Evolutionary conservation across 768 basidiomycete species (phyloP), one percentile per base, ranked within the genome.

Genomic region (Pisolithus albus): DNA sequence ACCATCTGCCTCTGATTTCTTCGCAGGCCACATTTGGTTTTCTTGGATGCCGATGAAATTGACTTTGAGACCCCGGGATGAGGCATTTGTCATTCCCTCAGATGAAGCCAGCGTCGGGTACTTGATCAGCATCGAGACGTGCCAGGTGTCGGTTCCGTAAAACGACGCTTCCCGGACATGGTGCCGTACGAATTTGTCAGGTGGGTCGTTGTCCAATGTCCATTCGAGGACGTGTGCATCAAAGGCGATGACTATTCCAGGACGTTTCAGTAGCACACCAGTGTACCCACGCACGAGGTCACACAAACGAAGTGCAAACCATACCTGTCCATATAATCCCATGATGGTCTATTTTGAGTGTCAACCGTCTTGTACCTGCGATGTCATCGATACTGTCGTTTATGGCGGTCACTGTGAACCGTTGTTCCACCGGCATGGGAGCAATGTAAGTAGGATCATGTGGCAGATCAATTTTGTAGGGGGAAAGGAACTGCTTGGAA

Each of bases 141-240:
- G 71, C 80, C 89, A 94, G 0, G 75, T 73, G 51, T 89, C 80
- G 9, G 77, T 76, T 1, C 84, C 86, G 58, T 90, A 91, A 66
- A 88, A 91, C 2, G 92, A 92, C 0, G 81, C 91, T 64, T 94
- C 91, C 63, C 92, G 96, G 70, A 97, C 80, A 59, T 92, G 89
- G 61, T 98, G 95, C 7, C 92, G 78, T 7, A 78, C 79, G 57
- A 76, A 72, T 51, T 88, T 86, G 48, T 81, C 67, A 0, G 91
- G 89, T 1, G 95, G 92, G 50, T 81, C 79, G 55, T 83, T 73
- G 56, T 91, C 87, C 36, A 93, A 73, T 15, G 80, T 83, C 94
- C 94, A 97, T 49, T 78, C 68, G 7, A 94, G 66, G 13, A 97
- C 89, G 53, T 94, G 86, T 0, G 91, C 94, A 46, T 94, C 88